A percentile compares a stretch with the other conserved stretches of the same genome.
phyloP scores from a whole-genome alignment of 192 early-diverging fungal genomes.

The Ambispora gerdemannii region DNA sequence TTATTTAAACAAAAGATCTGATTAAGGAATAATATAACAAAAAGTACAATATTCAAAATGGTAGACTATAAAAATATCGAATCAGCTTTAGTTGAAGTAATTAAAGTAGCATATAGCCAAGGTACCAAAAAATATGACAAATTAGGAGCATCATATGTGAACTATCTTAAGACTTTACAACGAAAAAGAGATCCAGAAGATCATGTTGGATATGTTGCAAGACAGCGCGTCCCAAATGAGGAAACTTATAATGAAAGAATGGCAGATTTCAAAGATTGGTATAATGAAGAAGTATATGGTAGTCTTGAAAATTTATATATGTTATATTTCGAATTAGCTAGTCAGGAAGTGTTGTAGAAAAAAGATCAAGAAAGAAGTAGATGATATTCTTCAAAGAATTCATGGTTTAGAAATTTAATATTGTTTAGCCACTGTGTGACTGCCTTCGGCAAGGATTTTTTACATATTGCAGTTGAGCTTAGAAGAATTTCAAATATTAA shows the following conservation, averaged over 20 bases:
- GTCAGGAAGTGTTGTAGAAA: conserved; percentile 20
- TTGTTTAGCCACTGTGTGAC: neutral
- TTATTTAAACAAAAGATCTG: no score
- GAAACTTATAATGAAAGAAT: neutral
- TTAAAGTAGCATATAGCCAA: conserved; percentile 26
- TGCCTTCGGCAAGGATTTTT: no score
- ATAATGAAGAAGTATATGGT: neutral
- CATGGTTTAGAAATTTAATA: conserved; percentile 16
- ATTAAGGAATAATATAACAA: no score
- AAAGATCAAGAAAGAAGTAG: conserved; percentile 22
- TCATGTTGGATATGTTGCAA: neutral
- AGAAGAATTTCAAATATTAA: no score
- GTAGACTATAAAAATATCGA: conserved; percentile 13
- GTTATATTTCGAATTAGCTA: neutral
- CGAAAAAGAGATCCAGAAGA: conserved; percentile 16
- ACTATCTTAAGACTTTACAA: no score
- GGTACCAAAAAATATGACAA: conserved; percentile 20
- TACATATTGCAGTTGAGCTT: no score
- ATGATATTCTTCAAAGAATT: conserved; percentile 15
- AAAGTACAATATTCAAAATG: no score
- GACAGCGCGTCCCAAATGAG: neutral
- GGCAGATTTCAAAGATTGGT: neutral
- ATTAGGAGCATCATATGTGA: conserved; percentile 17
- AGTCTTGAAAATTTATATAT: neutral
- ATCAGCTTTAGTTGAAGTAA: conserved; percentile 16